phyloP scores from a whole-genome alignment of 352 stramenopile species.

The Saprolegnia parasitica region DNA sequence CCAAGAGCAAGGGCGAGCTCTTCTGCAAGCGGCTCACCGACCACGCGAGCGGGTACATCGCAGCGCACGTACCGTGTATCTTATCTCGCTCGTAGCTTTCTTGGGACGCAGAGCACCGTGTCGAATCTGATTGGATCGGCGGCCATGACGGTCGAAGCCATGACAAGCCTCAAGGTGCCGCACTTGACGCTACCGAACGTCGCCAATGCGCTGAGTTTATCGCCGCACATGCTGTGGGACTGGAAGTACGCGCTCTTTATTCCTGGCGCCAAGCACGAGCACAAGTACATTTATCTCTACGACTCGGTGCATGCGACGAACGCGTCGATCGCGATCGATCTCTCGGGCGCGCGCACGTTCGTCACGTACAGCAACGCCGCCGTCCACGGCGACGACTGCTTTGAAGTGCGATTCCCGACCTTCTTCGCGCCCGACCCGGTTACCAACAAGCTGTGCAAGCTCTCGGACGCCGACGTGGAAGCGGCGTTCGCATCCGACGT shows the following conservation, averaged over 20 bases:
- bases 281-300: conserved; percentile 62
- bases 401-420: conserved; percentile 50
- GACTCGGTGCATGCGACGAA: conserved; percentile 38
- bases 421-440: conserved; percentile 37
- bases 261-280: conserved; percentile 28
- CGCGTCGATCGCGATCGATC: conserved; percentile 50
- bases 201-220: not conserved
- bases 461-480: conserved; percentile 28
- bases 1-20: conserved; percentile 28
- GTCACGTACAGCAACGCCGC: conserved; percentile 44
- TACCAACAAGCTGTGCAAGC: conserved; percentile 17
- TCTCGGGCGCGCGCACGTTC: conserved; percentile 43
- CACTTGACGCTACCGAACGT: conserved; percentile 9
- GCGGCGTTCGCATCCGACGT: conserved; percentile 37
- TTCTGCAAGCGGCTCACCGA: conserved; percentile 59
- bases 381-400: conserved; percentile 44
- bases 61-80: not conserved
- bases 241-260: conserved; percentile 73
- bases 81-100: conserved; percentile 21
- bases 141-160: not conserved
- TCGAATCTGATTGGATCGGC: conserved; percentile 38
- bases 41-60: conserved; percentile 41
- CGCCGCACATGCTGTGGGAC: conserved; percentile 42
- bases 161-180: conserved; percentile 1
- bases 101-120: conserved; percentile 47